These are phyloP conservation scores for Tetramitus jugosus DNA, from an alignment of 208 protist species.

Conservation along the genomic window DNA sequence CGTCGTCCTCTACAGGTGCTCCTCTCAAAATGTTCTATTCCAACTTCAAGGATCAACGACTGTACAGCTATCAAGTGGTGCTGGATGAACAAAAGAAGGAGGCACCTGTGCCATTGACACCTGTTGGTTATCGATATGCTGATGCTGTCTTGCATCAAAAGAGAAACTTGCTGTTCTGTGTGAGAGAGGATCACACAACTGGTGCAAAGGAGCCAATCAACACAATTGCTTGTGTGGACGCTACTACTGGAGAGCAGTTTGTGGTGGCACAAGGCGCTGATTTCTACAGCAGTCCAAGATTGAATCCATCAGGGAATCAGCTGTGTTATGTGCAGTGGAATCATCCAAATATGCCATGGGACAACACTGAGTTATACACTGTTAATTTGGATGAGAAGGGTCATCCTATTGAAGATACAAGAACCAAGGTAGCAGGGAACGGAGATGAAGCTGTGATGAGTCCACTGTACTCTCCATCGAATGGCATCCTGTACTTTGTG, in stretches of 20 bases:
- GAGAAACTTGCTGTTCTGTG: background rate
- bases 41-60: constrained; percentile 14
- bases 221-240: background rate
- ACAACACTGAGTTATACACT: constrained; percentile 10
- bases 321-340: constrained; percentile 30
- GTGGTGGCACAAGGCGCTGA: constrained; percentile 25
- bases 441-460: background rate
- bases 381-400: background rate
- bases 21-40: background rate
- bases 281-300: constrained; percentile 25
- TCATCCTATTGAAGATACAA: background rate
- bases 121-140: background rate
- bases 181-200: background rate
- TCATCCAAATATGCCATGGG: constrained; percentile 34
- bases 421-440: background rate
- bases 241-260: background rate
- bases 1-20: background rate
- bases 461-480: background rate
- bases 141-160: background rate
- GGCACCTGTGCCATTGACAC: background rate
- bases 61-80: background rate
- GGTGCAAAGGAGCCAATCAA: background rate
- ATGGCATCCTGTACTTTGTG: background rate
- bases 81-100: background rate
- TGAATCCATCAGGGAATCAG: constrained; percentile 13